Percentiles rank a stretch among this genome's conserved stretches.
phyloP scores from a whole-genome alignment of 768 basidiomycete species.

The Lanmaoa rubissima region DNA sequence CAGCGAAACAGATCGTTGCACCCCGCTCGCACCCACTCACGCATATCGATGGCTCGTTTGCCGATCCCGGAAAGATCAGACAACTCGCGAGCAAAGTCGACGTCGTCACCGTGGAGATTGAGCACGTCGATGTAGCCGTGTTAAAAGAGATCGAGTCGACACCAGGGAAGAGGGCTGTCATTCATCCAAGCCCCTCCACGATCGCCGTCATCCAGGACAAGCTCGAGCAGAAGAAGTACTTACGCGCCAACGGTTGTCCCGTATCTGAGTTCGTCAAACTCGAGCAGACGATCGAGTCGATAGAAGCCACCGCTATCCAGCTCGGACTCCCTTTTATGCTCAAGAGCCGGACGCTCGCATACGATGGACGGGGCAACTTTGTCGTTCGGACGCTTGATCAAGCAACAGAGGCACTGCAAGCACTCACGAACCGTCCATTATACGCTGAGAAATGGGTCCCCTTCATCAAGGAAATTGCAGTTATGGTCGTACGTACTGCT shows the following conservation, averaged over 20 bases:
- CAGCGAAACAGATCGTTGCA: slow-evolving; percentile 85
- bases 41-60: slow-evolving; percentile 90
- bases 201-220: slow-evolving; percentile 83
- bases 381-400: slow-evolving; percentile 58
- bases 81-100: slow-evolving; percentile 80
- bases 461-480: slow-evolving; percentile 87
- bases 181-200: slow-evolving; percentile 80
- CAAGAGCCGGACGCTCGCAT: slow-evolving; percentile 92
- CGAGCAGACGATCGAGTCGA: slow-evolving; percentile 49
- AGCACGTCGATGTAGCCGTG: slow-evolving; percentile 84
- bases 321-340: slow-evolving; percentile 93
- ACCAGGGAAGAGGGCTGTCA: slow-evolving; percentile 29
- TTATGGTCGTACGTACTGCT: slow-evolving; percentile 89
- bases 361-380: slow-evolving; percentile 94
- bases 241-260: slow-evolving; percentile 48
- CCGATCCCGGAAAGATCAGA: slow-evolving; percentile 73
- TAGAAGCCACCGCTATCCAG: slow-evolving; percentile 48
- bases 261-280: slow-evolving; percentile 62
- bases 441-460: slow-evolving; percentile 96
- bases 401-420: slow-evolving; percentile 47
- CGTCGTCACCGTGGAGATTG: slow-evolving; percentile 92
- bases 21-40: slow-evolving; percentile 44
- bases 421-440: slow-evolving; percentile 65
- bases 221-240: slow-evolving; percentile 61
- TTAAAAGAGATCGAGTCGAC: slow-evolving; percentile 47